These are phyloP conservation scores for Nemania abortiva DNA, from an alignment of 2,329 filamentous ascomycete genomes.

Conservation along the genomic window DNA sequence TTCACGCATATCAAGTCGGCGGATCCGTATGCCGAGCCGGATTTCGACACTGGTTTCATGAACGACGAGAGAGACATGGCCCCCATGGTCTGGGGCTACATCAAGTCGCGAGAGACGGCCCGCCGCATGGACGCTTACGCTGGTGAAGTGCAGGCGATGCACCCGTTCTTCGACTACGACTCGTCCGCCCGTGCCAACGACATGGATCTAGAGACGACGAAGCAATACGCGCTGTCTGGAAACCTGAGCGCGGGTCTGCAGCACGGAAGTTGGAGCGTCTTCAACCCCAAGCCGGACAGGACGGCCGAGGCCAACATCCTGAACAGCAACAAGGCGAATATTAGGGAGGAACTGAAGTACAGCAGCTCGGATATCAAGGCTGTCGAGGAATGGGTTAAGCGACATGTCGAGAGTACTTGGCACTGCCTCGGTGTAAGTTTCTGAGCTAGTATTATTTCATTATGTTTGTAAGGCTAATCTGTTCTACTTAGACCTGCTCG, in stretches of 20 bases:
- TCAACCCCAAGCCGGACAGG: conserved; percentile 66
- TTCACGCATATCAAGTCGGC: conserved; percentile 77
- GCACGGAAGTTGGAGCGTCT: conserved; percentile 78
- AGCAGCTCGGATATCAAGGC: conserved; percentile 71
- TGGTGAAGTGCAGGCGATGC: conserved; percentile 76
- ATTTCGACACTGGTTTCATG: conserved; percentile 88
- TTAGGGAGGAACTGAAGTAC: conserved; percentile 76
- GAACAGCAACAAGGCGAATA: conserved; percentile 72
- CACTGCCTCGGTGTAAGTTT: conserved; percentile 67
- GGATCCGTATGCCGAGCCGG: conserved; percentile 78
- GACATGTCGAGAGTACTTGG: conserved; percentile 83
- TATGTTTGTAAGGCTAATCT: background rate
- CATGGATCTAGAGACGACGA: conserved; percentile 80
- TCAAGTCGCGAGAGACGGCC: conserved; percentile 84
- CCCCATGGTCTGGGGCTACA: conserved; percentile 86
- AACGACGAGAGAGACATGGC: conserved; percentile 88
- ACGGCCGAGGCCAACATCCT: conserved; percentile 61
- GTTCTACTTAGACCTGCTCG: conserved; percentile 69
- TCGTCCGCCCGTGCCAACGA: conserved; percentile 77
- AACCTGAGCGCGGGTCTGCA: conserved; percentile 79
- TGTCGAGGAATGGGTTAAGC: conserved; percentile 76
- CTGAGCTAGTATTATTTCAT: background rate
- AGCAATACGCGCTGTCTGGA: conserved; percentile 78
- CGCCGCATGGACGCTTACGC: conserved; percentile 82
- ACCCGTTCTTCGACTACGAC: conserved; percentile 79